Conservation (phyloP, 176 grass and related monocot species). For the Microstegium vimineum region DNA sequence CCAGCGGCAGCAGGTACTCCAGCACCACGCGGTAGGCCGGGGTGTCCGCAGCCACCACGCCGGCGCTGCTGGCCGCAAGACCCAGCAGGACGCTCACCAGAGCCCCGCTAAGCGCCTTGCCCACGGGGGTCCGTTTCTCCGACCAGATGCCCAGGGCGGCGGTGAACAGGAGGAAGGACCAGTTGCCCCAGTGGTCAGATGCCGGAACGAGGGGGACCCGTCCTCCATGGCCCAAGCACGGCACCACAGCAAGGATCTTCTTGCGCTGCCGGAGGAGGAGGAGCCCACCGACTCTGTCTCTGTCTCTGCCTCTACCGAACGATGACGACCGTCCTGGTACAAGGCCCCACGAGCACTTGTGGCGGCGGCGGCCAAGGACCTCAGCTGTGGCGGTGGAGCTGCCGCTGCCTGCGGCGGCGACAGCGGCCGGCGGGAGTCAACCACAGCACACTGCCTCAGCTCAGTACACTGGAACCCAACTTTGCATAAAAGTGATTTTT, state of each 20-base stretch:
- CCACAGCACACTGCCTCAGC: background rate
- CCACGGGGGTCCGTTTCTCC: conserved; percentile 30
- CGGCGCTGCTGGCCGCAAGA: conserved; percentile 60
- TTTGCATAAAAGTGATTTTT: too few relatives aligned
- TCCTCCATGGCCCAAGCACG: background rate
- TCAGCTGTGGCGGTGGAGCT: background rate
- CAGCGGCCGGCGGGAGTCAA: background rate
- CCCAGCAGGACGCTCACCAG: conserved; percentile 62
- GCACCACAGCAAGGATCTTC: background rate
- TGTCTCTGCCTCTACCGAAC: too few relatives aligned
- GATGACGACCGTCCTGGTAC: background rate
- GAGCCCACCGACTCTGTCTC: background rate
- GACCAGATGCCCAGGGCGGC: conserved; percentile 77
- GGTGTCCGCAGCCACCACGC: conserved; percentile 56
- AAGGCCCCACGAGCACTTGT: background rate
- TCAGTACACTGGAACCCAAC: too few relatives aligned
- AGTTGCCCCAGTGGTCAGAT: conserved; percentile 74
- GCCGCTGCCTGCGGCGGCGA: background rate
- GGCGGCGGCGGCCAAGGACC: background rate
- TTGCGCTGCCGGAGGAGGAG: background rate
- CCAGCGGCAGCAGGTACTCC: conserved; percentile 61
- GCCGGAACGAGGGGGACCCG: conserved; percentile 46
- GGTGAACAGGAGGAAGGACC: conserved; percentile 57
- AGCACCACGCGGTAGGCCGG: conserved; percentile 55
- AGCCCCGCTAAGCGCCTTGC: conserved; percentile 67